Evolutionary conservation across 2,329 filamentous ascomycete species (phyloP).

Genomic region (Xylaria multiplex): DNA sequence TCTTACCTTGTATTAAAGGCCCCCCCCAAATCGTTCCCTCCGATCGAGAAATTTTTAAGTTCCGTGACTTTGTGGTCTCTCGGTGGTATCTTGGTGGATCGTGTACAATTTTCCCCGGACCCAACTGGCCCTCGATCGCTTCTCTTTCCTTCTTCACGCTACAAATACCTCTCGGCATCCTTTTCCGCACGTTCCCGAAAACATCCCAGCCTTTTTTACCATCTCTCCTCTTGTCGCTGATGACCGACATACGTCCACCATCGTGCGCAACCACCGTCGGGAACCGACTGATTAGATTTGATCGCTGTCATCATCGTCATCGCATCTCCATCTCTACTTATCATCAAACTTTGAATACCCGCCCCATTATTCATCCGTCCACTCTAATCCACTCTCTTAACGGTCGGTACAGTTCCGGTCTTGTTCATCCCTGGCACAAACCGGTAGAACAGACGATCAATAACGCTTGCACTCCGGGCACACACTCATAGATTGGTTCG

Average conservation of each 20-base stretch:
- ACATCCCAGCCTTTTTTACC: conserved; percentile 8
- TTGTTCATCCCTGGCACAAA: too few relatives aligned
- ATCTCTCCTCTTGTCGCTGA: conserved; percentile 10
- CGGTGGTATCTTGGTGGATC: conserved; percentile 14
- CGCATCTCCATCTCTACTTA: too few relatives aligned
- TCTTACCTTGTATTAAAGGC: conserved; percentile 2
- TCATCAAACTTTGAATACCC: background rate
- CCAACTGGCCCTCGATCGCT: conserved; percentile 19
- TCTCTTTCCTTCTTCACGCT: background rate
- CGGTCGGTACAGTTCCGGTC: too few relatives aligned
- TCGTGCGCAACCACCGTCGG: conserved; percentile 3
- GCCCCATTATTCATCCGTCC: background rate
- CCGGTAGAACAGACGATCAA: too few relatives aligned
- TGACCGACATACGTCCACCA: conserved; percentile 6
- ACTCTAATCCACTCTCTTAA: background rate
- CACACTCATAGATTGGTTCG: background rate
- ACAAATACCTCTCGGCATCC: conserved; percentile 29
- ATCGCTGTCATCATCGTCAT: background rate
- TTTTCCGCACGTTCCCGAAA: conserved; percentile 36
- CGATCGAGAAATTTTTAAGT: conserved; percentile 23
- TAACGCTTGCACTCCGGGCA: conserved; percentile 2
- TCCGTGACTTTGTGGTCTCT: conserved; percentile 14
- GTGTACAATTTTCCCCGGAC: conserved; percentile 28
- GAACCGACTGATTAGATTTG: conserved; percentile 14
- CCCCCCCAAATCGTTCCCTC: conserved; percentile 9